Evolutionary conservation across 306 rosid species (phyloP).

Genomic region (Malus orientalis): DNA sequence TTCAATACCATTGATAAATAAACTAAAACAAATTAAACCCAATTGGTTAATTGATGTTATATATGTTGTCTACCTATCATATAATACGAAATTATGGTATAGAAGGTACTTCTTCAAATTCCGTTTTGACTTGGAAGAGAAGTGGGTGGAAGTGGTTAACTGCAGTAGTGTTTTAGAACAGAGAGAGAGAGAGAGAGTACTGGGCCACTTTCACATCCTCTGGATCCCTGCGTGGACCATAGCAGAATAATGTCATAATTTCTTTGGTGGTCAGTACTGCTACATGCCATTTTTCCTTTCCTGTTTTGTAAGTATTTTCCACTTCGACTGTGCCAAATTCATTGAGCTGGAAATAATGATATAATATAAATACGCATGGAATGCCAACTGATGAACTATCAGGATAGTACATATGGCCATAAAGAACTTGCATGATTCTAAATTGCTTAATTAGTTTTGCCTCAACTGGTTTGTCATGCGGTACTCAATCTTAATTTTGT

Average conservation of each 20-base stretch:
- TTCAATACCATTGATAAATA: no score
- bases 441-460: background rate
- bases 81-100: background rate
- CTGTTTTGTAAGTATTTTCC: background rate
- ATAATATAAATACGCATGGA: background rate
- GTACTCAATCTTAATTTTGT: background rate
- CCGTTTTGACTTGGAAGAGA: conserved; percentile 12
- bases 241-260: background rate
- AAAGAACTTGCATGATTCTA: no score
- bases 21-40: background rate
- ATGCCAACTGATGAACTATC: background rate
- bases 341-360: background rate
- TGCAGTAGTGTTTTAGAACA: background rate
- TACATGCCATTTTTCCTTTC: background rate
- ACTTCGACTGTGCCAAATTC: background rate
- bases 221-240: background rate
- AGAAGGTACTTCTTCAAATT: background rate
- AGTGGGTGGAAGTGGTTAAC: background rate
- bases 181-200: background rate
- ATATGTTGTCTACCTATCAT: background rate
- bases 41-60: background rate
- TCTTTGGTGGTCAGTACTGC: no score
- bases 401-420: no score
- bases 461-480: background rate
- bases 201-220: conserved; percentile 6